Evolutionary conservation across 805 yeast species (phyloP).

Genomic region (Lipomyces sp.): DNA sequence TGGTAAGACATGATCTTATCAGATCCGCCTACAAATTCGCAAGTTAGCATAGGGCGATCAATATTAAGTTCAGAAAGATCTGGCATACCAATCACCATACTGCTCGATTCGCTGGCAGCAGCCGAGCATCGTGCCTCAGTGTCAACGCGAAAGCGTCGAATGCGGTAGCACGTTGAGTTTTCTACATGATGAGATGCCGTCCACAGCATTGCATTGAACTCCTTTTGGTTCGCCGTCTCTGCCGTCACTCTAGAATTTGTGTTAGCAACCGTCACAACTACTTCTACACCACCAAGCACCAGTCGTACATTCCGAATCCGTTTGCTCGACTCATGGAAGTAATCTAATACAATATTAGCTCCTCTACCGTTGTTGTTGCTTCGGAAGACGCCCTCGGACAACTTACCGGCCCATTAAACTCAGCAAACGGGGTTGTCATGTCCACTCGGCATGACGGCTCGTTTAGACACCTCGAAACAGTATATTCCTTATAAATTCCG

Average conservation of each 20-base stretch:
- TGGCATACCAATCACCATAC: slow-evolving; percentile 16
- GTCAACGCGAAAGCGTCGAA: slow-evolving; percentile 18
- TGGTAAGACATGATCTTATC: slow-evolving; percentile 9
- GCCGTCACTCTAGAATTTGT: slow-evolving; percentile 15
- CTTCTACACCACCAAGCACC: too few relatives aligned
- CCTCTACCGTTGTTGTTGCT: neutral
- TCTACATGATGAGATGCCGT: slow-evolving; percentile 11
- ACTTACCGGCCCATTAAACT: slow-evolving; percentile 22
- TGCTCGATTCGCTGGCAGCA: slow-evolving; percentile 5
- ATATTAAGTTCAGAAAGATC: neutral
- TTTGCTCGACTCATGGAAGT: slow-evolving; percentile 16
- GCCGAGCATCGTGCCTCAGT: slow-evolving; percentile 24
- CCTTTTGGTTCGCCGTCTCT: slow-evolving; percentile 5
- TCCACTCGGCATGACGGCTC: slow-evolving; percentile 18
- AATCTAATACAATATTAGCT: neutral
- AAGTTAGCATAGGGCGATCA: too few relatives aligned
- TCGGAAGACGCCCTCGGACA: too few relatives aligned
- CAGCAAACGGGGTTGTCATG: slow-evolving; percentile 28
- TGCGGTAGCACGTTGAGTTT: slow-evolving; percentile 15
- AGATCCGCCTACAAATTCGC: slow-evolving; percentile 16
- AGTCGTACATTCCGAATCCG: slow-evolving; percentile 19
- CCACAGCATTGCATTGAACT: slow-evolving; percentile 25
- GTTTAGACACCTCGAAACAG: slow-evolving; percentile 11
- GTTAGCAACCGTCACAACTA: too few relatives aligned
- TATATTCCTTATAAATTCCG: slow-evolving; percentile 21